Evolutionary conservation across 148 eudicot species (phyloP).

Genomic region (Linanthus parryae): DNA sequence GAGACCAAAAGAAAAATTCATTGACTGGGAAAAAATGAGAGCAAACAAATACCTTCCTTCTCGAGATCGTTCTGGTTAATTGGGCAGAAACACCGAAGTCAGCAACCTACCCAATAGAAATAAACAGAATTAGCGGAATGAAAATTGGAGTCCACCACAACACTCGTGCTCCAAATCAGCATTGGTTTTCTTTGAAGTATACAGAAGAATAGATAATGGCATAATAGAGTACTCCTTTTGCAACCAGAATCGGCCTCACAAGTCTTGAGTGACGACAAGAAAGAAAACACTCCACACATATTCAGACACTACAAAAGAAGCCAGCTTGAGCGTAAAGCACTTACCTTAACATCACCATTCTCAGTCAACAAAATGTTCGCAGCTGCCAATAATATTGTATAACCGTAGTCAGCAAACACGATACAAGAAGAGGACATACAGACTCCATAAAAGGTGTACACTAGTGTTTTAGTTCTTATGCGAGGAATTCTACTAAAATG

Average conservation of each 20-base stretch:
- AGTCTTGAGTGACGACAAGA: too few relatives aligned
- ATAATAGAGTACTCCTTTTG: too few relatives aligned
- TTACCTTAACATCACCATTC: conserved; percentile 97
- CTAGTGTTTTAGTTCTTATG: too few relatives aligned
- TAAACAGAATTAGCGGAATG: too few relatives aligned
- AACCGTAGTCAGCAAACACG: conserved; percentile 13
- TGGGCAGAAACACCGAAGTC: conserved; percentile 99
- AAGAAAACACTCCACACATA: too few relatives aligned
- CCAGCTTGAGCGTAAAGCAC: conserved; percentile 4
- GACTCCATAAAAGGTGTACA: not conserved
- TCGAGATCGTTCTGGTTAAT: conserved; percentile 87
- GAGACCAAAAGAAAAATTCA: too few relatives aligned
- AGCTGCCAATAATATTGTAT: conserved; percentile 54
- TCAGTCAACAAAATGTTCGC: conserved; percentile 94
- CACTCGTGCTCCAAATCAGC: too few relatives aligned
- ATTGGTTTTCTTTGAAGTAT: too few relatives aligned
- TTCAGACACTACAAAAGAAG: not conserved
- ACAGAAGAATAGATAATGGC: too few relatives aligned
- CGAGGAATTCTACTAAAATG: too few relatives aligned
- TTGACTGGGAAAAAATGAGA: not conserved
- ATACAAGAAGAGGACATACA: not conserved
- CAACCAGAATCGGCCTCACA: too few relatives aligned
- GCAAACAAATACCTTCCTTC: conserved; percentile 66
- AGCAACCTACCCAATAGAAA: conserved; percentile 98
- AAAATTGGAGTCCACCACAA: too few relatives aligned